Conservation (phyloP, 1,284 basidiomycete species). For the Puccinia hordei region DNA sequence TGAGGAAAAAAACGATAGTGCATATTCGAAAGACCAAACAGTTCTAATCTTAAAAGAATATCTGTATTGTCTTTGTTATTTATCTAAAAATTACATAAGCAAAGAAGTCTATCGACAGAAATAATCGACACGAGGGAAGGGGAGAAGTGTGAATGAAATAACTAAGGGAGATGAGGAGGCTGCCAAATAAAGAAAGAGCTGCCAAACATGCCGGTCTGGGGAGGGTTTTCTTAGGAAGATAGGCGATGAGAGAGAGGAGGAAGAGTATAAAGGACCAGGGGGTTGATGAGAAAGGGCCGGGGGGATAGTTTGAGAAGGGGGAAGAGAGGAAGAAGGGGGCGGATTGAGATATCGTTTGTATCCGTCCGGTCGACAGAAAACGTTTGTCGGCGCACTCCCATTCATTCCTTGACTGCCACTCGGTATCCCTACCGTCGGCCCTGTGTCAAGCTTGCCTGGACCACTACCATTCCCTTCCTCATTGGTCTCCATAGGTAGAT, state of each 20-base stretch:
- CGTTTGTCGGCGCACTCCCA: background rate
- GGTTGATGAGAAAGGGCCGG: slow-evolving; percentile 4
- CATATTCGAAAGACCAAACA: too few species aligned
- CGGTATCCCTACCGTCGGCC: background rate
- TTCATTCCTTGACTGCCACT: background rate
- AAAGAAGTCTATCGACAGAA: too few species aligned
- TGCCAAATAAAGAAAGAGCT: slow-evolving; percentile 47
- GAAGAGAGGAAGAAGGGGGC: background rate
- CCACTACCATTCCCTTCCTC: background rate
- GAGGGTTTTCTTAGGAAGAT: slow-evolving; percentile 21
- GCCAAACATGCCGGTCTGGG: slow-evolving; percentile 42
- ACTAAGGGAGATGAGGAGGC: slow-evolving; percentile 29
- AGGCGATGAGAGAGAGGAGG: background rate
- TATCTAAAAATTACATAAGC: too few species aligned
- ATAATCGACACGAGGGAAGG: too few species aligned
- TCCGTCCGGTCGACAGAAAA: slow-evolving; percentile 33
- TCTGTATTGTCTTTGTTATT: too few species aligned
- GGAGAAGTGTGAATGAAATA: background rate
- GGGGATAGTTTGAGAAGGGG: background rate
- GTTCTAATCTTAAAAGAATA: too few species aligned
- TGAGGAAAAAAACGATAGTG: too few species aligned
- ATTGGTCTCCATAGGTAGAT: background rate
- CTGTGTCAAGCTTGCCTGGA: too few species aligned
- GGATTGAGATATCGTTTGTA: slow-evolving; percentile 42
- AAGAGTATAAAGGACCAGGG: slow-evolving; percentile 22